Evolutionary conservation across 2,329 filamentous ascomycete genomes (phyloP).

Genomic region (Cercospora beticola): DNA sequence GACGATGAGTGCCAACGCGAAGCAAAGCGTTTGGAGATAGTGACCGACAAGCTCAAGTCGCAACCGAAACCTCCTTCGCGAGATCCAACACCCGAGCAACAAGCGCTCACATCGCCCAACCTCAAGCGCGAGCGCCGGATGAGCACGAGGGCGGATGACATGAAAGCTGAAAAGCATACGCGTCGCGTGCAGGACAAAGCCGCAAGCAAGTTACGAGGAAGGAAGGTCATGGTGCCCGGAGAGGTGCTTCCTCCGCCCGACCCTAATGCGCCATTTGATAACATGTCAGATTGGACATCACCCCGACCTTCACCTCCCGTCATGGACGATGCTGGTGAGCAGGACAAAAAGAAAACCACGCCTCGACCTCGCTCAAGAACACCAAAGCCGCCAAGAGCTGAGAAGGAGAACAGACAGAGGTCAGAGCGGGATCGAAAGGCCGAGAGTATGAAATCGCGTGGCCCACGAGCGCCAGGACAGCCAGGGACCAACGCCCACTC

Average conservation of each 20-base stretch:
- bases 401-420: constrained; percentile 26
- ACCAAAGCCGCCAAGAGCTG: constrained; percentile 40
- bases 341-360: constrained; percentile 21
- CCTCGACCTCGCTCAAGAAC: constrained; percentile 36
- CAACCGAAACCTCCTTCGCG: constrained; percentile 61
- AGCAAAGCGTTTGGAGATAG: constrained; percentile 57
- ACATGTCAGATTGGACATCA: constrained; percentile 41
- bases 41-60: constrained; percentile 61
- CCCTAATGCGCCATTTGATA: constrained; percentile 41
- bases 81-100: constrained; percentile 55
- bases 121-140: constrained; percentile 37
- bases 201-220: constrained; percentile 36
- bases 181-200: constrained; percentile 35
- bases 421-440: constrained; percentile 40
- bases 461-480: constrained; percentile 44
- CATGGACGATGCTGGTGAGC: constrained; percentile 27
- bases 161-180: constrained; percentile 29
- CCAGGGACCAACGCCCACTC: constrained; percentile 56
- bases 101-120: constrained; percentile 37
- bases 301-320: constrained; percentile 38
- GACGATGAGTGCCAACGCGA: constrained; percentile 39
- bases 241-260: constrained; percentile 48
- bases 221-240: constrained; percentile 46
- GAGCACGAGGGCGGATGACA: constrained; percentile 32
- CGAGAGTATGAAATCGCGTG: constrained; percentile 42